Conservation (phyloP, 2,329 filamentous ascomycete genomes). For the Xylaria polymorpha region DNA sequence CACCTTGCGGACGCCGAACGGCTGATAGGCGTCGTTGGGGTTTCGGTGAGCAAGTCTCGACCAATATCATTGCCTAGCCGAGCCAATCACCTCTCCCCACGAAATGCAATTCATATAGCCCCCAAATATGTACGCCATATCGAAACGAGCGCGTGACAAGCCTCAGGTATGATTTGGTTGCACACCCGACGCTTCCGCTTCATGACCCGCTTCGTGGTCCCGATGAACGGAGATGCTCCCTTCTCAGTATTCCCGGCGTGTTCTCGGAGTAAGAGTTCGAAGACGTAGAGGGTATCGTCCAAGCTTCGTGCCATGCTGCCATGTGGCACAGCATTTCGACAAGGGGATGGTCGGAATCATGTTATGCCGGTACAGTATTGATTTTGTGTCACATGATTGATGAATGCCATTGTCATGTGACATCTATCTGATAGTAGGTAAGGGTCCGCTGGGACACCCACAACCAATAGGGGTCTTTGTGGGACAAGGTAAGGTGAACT, state of each 20-base stretch:
- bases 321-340: constrained; percentile 10
- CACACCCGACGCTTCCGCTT: neutral
- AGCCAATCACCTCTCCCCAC: constrained; percentile 27
- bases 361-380: constrained; percentile 22
- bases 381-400: constrained; percentile 18
- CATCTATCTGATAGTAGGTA: neutral
- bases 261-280: neutral
- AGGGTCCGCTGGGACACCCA: neutral
- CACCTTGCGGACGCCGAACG: constrained; percentile 6
- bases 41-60: constrained; percentile 30
- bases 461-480: neutral
- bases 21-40: constrained; percentile 17
- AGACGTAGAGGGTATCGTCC: neutral
- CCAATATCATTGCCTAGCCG: neutral
- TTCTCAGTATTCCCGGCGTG: constrained; percentile 8
- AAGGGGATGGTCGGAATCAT: constrained; percentile 13
- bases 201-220: neutral
- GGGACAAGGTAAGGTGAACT: neutral
- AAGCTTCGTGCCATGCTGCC: constrained; percentile 16
- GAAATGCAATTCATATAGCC: neutral
- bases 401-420: neutral
- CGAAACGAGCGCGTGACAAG: neutral
- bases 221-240: neutral
- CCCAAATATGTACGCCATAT: neutral
- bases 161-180: neutral